phyloP scores from a whole-genome alignment of 2,329 filamentous ascomycete species.

The Cladosporium sp. region DNA sequence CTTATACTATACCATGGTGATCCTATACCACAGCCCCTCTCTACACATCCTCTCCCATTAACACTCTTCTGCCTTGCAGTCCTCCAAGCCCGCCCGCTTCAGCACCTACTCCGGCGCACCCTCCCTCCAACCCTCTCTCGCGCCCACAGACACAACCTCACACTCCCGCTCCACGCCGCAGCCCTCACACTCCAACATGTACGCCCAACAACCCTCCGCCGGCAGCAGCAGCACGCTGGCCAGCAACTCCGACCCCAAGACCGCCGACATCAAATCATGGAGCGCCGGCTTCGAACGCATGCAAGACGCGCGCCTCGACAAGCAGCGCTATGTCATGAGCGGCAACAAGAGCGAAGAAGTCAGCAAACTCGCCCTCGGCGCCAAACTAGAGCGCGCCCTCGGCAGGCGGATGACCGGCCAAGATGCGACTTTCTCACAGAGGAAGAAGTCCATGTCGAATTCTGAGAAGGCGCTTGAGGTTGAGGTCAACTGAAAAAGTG shows the following conservation, averaged over 20 bases:
- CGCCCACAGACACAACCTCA: conserved; percentile 41
- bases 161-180: conserved; percentile 31
- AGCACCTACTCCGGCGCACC: conserved; percentile 55
- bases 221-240: conserved; percentile 35
- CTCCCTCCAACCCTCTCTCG: conserved; percentile 54
- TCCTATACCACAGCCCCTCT: conserved; percentile 5
- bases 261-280: conserved; percentile 71
- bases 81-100: conserved; percentile 42
- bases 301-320: conserved; percentile 81
- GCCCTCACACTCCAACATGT: conserved; percentile 29
- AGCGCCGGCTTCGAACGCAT: conserved; percentile 80
- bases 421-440: conserved; percentile 75
- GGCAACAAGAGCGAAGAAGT: conserved; percentile 80
- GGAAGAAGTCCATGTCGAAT: conserved; percentile 8
- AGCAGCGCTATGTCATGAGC: conserved; percentile 78
- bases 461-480: conserved; percentile 21
- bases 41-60: not conserved
- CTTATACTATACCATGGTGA: conserved; percentile 14
- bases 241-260: conserved; percentile 49
- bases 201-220: conserved; percentile 27
- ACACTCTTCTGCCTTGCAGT: conserved; percentile 1
- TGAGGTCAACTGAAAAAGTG: conserved; percentile 10
- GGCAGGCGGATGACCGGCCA: conserved; percentile 83
- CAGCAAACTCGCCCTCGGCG: conserved; percentile 83
- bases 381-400: conserved; percentile 86